A percentile compares a stretch with the other conserved stretches of the same genome.
phyloP scores from a whole-genome alignment of 2,329 filamentous ascomycete species.

The Botryotinia convoluta region DNA sequence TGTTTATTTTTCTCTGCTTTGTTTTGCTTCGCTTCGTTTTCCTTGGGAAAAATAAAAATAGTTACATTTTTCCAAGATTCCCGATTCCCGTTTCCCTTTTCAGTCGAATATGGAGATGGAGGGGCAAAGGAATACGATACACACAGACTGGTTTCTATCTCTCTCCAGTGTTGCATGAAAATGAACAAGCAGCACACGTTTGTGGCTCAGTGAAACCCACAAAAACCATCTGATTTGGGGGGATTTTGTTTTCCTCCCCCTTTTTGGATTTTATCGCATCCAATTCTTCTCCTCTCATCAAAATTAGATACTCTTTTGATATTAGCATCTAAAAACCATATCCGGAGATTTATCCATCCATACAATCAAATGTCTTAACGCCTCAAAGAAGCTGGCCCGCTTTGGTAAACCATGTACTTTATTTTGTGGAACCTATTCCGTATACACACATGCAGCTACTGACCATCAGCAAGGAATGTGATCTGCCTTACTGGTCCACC shows the following conservation, averaged over 20 bases:
- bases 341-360: constrained; percentile 8
- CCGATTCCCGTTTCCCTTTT: background rate
- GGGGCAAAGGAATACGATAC: background rate
- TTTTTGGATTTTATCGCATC: background rate
- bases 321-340: background rate
- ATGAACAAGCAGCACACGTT: constrained; percentile 7
- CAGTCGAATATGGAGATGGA: background rate
- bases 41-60: background rate
- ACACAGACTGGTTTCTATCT: background rate
- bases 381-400: constrained; percentile 6
- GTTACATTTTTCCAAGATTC: background rate
- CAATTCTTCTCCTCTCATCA: too few relatives aligned
- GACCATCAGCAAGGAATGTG: background rate
- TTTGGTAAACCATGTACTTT: background rate
- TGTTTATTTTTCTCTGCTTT: background rate
- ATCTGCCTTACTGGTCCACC: constrained; percentile 2
- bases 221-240: background rate
- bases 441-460: background rate
- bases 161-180: constrained; percentile 2
- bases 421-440: background rate
- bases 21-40: background rate
- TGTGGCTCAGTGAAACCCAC: constrained; percentile 2
- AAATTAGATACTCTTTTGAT: background rate
- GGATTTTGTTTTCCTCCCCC: background rate
- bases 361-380: background rate